phyloP scores from a whole-genome alignment of 1,284 basidiomycete species.

The Austropuccinia psidii region DNA sequence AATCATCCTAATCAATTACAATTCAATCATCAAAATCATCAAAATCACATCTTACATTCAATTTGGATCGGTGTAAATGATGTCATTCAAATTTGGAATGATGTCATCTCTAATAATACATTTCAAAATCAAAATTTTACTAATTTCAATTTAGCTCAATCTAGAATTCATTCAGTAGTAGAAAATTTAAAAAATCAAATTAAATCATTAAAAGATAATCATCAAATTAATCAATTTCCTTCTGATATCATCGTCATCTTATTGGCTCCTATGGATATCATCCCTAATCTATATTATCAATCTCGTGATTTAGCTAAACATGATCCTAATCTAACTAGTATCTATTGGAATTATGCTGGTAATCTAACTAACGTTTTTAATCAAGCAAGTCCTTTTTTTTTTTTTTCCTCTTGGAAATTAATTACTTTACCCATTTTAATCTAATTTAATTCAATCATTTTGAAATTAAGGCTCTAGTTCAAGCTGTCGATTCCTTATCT shows the following conservation, averaged over 20 bases:
- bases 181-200: not conserved
- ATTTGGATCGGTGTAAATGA: constrained; percentile 24
- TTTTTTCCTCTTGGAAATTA: not conserved
- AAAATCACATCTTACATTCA: not conserved
- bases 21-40: not conserved
- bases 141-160: not conserved
- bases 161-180: not conserved
- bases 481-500: not conserved
- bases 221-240: not conserved
- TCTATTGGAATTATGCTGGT: constrained; percentile 4
- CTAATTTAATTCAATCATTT: not conserved
- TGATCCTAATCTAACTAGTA: not conserved
- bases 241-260: constrained; percentile 12
- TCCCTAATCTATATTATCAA: constrained; percentile 30
- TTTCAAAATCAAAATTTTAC: not conserved
- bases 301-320: constrained; percentile 4
- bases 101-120: constrained; percentile 23
- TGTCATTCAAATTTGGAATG: constrained; percentile 28
- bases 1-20: not conserved
- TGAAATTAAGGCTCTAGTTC: not conserved
- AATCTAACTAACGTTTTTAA: constrained; percentile 6
- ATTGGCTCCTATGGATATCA: constrained; percentile 18
- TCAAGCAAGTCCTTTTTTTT: not conserved
- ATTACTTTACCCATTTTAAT: not conserved
- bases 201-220: not conserved